Conservation (phyloP, 192 early-diverging fungal genomes). For the Geranomyces michiganensis region DNA sequence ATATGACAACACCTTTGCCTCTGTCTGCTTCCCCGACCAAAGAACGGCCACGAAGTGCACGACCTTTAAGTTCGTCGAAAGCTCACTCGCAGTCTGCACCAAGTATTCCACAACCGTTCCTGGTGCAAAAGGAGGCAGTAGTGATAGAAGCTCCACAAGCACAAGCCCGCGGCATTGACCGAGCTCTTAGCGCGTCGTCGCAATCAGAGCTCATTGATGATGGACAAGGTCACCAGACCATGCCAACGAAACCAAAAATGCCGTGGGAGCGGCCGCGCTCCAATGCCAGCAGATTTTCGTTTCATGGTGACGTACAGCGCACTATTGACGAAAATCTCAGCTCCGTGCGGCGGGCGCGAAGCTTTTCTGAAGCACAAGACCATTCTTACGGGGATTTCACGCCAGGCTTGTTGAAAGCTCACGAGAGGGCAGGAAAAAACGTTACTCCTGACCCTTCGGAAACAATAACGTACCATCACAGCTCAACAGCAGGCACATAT, state of each 20-base stretch:
- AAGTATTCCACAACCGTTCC: slow-evolving; percentile 1
- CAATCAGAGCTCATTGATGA: slow-evolving; percentile 18
- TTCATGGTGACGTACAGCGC: slow-evolving; percentile 11
- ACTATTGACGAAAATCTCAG: slow-evolving; percentile 5
- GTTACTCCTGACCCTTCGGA: too few species aligned
- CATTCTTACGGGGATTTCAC: neutral
- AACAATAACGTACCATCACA: too few species aligned
- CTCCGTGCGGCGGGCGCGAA: slow-evolving; percentile 6
- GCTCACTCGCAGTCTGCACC: slow-evolving; percentile 13
- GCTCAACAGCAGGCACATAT: too few species aligned
- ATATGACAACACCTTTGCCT: slow-evolving; percentile 20
- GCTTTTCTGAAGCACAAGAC: slow-evolving; percentile 13
- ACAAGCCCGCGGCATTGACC: neutral
- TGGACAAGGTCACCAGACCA: neutral
- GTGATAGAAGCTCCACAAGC: neutral
- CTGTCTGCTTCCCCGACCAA: slow-evolving; percentile 9
- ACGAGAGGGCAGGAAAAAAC: too few species aligned
- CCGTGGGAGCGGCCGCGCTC: slow-evolving; percentile 27
- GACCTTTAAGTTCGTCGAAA: neutral
- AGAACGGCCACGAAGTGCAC: slow-evolving; percentile 7
- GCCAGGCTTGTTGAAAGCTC: too few species aligned
- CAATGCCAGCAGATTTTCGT: slow-evolving; percentile 7
- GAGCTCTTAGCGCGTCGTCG: slow-evolving; percentile 11
- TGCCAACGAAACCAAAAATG: neutral
- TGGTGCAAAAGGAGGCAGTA: neutral